phyloP scores from a whole-genome alignment of 1,284 basidiomycete species.

The Cryptococcus hybrid region DNA sequence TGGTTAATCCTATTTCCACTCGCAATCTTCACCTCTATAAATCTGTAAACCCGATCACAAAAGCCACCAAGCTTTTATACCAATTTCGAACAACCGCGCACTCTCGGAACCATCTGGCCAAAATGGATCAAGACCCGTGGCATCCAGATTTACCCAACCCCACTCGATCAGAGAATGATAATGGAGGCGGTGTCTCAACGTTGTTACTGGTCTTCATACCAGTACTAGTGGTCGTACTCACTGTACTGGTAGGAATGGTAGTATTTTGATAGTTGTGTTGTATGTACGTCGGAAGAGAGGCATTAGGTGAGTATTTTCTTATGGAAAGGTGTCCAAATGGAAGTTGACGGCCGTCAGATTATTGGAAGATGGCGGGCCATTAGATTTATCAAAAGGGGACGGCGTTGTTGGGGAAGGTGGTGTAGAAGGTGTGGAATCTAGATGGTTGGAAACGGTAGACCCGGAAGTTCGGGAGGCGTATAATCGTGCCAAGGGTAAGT shows the following conservation, averaged over 20 bases:
- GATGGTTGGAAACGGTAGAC: constrained; percentile 84
- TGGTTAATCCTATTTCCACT: too few species aligned
- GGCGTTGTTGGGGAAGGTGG: constrained; percentile 86
- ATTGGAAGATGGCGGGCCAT: constrained; percentile 83
- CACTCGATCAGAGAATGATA: constrained; percentile 2
- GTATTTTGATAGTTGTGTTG: constrained; percentile 84
- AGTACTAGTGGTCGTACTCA: constrained; percentile 85
- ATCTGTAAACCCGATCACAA: too few species aligned
- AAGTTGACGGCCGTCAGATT: constrained; percentile 54
- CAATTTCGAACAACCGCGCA: too few species aligned
- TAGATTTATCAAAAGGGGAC: constrained; percentile 89
- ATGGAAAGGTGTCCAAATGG: background rate
- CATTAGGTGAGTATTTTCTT: constrained; percentile 53
- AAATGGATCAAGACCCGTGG: too few species aligned
- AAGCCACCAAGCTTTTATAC: too few species aligned
- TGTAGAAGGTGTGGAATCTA: constrained; percentile 81
- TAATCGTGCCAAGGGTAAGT: constrained; percentile 79
- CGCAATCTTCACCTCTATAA: too few species aligned
- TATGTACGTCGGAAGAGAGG: constrained; percentile 75
- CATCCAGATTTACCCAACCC: constrained; percentile 3
- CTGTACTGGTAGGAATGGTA: constrained; percentile 86
- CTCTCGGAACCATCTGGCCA: too few species aligned
- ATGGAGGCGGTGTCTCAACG: constrained; percentile 30
- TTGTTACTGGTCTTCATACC: constrained; percentile 58
- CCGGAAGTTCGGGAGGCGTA: constrained; percentile 72